Evolutionary conservation across 257 asterid species (phyloP), one percentile per base, ranked within the genome.

Genomic region (Solanum pennellii): DNA sequence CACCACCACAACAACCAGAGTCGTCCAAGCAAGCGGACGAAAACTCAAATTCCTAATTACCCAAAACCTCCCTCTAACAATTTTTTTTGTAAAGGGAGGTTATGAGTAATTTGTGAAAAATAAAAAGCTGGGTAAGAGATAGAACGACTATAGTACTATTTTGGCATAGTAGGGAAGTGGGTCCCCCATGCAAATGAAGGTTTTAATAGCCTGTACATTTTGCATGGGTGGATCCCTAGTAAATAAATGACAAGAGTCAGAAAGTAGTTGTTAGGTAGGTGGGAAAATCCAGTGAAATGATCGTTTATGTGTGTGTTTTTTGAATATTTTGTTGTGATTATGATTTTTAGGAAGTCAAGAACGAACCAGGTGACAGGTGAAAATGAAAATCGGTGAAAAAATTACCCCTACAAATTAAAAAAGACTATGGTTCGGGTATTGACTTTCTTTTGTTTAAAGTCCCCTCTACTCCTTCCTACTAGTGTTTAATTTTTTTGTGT

Each of bases 401-500:
- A 68, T 72, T 33, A 72, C 3, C 87, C 37, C 72, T 91, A 60
- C 69, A 4, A 89, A 75, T 88, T 8, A 25, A 91, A 85, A 69
- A 91, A 94, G 97, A 92, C 92, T 92, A 89, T 94, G 97, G 99
- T 96, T 95, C 99, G 98, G 99, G 99, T 88, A 94, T 95, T 96
- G 99, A 96, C 99, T 96, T 96, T 96, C 96, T 89, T 89, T 89
- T 89, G 86, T 90, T 89, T 84, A 14, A 49, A 69, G 65, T 45
- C 5, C 5, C 80, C 9, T 5, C n/a, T n/a, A 13, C 14, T 25
- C 80, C 62, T 9, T 13, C 84, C 41, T 79, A 45, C 62, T 25
- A 25, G 41, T 79, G 65, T 25, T 45, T 44, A 8, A 79, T 44
- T 79, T 72, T 72, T 44, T 25, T 13, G 25, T 29, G 41, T 45